Base-by-base conservation (phyloP, 768 basidiomycete species). In the Paxillus ammoniavirescens region DNA sequence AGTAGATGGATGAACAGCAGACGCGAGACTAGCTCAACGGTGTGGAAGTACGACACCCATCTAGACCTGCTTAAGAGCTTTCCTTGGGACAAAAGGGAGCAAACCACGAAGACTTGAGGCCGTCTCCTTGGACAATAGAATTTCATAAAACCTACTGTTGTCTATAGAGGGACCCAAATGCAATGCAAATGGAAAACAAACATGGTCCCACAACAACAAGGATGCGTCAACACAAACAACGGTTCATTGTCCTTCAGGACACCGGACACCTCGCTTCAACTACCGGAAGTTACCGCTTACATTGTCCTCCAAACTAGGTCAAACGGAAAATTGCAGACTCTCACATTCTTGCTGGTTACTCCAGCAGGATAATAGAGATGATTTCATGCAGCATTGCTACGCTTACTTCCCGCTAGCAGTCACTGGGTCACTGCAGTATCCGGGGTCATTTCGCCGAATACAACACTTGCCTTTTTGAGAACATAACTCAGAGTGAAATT, bases 391-490 rank as follows among this genome's bases (percentile, higher is more conserved):
- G 10, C 17, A 35, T 31, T 26, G n/a, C 15, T n/a, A 18, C 10
- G 9, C 30, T 33, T 35, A 30, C n/a, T 23, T 33, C 8, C 37
- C 15, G 21, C 23, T n/a, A n/a, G n/a, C 10, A 40, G 14, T 30
- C 10, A 21, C 1, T 21, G 21, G 3, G 21, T 21, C 21, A 21
- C 21, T 21, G 21, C 21, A 21, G 21, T 35, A 8, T 37, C 30
- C 37, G 45, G 52, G 56, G 56, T 48, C 50, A n/a, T 21, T 7
- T 12, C 14, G 21, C 1, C 28, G 30, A 28, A 21, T 36, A 71
- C 63, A 71, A 71, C 50, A 47, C 42, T 48, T 62, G 53, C 67
- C 63, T 61, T 53, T 62, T 61, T 35, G 35, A 49, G 45, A 52
- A 59, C 47, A 28, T n/a, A 18, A 21, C 21, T 21, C 3, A 3